Evolutionary conservation across 2,329 filamentous ascomycete species (phyloP), one percentile per base, ranked within the genome.

Genomic region (Xylaria sp.): DNA sequence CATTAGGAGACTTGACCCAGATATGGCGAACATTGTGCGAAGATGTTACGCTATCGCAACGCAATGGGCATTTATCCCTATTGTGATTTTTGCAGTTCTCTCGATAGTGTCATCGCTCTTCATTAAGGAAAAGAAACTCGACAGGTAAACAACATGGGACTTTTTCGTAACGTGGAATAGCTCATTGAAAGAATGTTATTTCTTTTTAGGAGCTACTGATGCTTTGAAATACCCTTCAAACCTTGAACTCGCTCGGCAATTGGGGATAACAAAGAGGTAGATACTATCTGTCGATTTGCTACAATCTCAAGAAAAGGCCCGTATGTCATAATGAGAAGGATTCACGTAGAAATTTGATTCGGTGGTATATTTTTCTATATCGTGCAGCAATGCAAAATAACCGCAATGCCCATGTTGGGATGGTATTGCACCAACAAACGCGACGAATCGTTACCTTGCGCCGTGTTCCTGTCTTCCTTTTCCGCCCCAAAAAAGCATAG

Each of bases 1-100:
- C 74, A 89, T 94, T 77, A 85, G 86, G 56, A 81, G 84, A 4
- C 82, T 95, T 40, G 87, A 92, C 6, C 89, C 91, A 0, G 81
- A 78, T 2, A 80, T 90, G 1, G 86, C 86, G 31, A 80, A 77
- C 13, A 78, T 91, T 13, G 92, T 95, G 3, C 85, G 88, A 44
- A 80, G 81, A 33, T 92, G 90, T 76, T 95, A 94, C 78, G 87
- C 88, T 49, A 64, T 78, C 9, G 82, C 82, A 3, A 81, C 80
- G 4, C 73, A 81, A 58, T 78, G 78, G 54, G 81, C 83, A 1
- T 82, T 86, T 65, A 76, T 77, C 0, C 78, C 85, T 4, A 77
- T 80, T 0, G 69, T 79, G 1, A 54, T 77, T 1, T 79, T 86
- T 38, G 72, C 81, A 6, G 63, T 75, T 3, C 70, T 80, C 4